A percentile compares a stretch with the other conserved stretches of the same genome.
Evolutionary conservation across 257 asterid species (phyloP).

Genomic region (Parsonsia alboflavescens): DNA sequence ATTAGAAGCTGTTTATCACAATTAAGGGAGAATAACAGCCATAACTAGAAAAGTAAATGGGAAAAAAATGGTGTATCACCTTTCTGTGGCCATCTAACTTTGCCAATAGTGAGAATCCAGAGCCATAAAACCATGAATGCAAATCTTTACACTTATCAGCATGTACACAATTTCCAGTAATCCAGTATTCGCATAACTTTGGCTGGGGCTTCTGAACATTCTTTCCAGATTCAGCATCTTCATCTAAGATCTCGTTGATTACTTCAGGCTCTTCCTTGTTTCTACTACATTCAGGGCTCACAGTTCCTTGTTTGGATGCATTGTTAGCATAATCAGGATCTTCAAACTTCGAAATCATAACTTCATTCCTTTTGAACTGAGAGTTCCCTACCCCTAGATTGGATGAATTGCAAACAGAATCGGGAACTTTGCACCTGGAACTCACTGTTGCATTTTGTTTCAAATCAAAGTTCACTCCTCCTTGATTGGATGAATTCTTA

Average conservation of each 20-base stretch:
- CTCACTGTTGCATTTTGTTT: neutral
- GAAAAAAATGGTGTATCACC: slow-evolving; percentile 22
- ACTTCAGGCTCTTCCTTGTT: neutral
- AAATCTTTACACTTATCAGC: slow-evolving; percentile 43
- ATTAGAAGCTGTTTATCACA: neutral
- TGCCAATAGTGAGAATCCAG: slow-evolving; percentile 42
- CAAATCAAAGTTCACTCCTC: neutral
- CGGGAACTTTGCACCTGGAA: neutral
- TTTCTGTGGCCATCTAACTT: slow-evolving; percentile 49
- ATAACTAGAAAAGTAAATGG: neutral
- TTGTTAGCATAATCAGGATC: neutral
- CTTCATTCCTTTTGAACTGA: neutral
- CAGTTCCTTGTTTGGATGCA: neutral
- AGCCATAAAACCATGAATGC: slow-evolving; percentile 43
- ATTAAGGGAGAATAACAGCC: neutral
- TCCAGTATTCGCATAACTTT: slow-evolving; percentile 40
- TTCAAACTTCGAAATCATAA: neutral
- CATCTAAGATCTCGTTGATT: slow-evolving; percentile 2
- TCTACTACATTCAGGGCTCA: neutral
- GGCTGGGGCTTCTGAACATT: slow-evolving; percentile 16
- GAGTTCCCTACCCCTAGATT: neutral
- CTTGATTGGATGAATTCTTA: slow-evolving; percentile 5
- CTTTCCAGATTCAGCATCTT: slow-evolving; percentile 12
- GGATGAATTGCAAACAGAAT: neutral
- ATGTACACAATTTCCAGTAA: slow-evolving; percentile 35